Evolutionary conservation across 352 stramenopile genomes (phyloP).

Genomic region (Phytophthora megakarya): DNA sequence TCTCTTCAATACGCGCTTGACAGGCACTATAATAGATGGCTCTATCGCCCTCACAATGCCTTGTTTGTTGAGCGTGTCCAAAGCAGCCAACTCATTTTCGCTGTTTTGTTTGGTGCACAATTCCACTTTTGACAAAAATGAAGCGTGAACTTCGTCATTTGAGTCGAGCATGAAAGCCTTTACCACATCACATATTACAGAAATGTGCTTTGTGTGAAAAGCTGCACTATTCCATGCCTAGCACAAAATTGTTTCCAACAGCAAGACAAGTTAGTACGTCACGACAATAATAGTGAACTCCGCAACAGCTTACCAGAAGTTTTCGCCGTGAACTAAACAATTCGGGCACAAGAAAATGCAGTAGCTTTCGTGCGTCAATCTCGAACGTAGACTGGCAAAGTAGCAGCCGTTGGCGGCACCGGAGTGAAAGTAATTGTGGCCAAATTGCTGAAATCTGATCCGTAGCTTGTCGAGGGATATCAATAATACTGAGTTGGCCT

Average conservation of each 20-base stretch:
- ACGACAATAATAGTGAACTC: background rate
- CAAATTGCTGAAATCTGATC: conserved; percentile 48
- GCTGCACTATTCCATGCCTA: conserved; percentile 75
- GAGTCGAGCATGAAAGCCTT: conserved; percentile 43
- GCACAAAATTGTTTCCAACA: conserved; percentile 6
- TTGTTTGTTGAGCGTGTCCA: conserved; percentile 49
- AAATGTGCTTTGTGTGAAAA: conserved; percentile 50
- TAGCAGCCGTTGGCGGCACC: conserved; percentile 69
- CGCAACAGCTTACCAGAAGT: conserved; percentile 56
- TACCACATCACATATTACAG: conserved; percentile 46
- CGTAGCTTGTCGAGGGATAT: conserved; percentile 35
- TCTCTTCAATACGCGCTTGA: conserved; percentile 32
- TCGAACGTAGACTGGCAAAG: conserved; percentile 43
- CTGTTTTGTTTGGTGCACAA: conserved; percentile 44
- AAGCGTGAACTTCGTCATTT: conserved; percentile 19
- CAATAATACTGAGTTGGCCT: conserved; percentile 54
- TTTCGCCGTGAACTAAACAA: conserved; percentile 75
- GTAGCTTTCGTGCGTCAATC: conserved; percentile 51
- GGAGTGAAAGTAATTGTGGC: conserved; percentile 55
- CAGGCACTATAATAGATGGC: conserved; percentile 29
- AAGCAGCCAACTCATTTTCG: conserved; percentile 41
- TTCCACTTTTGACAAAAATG: conserved; percentile 43
- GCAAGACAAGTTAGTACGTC: conserved; percentile 8
- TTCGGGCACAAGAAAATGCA: conserved; percentile 73
- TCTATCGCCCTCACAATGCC: conserved; percentile 35